A percentile compares a stretch with the other conserved stretches of the same genome.
phyloP scores from a whole-genome alignment of 2,329 filamentous ascomycete species.

The Penicillium sp. region DNA sequence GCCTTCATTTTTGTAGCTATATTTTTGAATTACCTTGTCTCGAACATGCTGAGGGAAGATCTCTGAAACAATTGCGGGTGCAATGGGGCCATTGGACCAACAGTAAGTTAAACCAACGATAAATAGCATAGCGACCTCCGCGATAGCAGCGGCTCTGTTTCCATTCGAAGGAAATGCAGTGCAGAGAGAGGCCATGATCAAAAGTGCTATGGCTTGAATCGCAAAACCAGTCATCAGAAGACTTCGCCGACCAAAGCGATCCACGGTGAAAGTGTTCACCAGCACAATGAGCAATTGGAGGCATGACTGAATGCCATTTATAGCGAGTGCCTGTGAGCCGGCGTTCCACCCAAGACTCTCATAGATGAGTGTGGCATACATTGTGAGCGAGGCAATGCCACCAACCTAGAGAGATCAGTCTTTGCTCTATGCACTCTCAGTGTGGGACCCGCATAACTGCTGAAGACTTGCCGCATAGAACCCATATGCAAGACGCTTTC shows the following conservation, averaged over 20 bases:
- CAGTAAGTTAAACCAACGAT: conserved; percentile 46
- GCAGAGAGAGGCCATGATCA: conserved; percentile 40
- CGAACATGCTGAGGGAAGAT: conserved; percentile 45
- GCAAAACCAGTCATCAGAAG: conserved; percentile 38
- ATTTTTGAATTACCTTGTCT: conserved; percentile 30
- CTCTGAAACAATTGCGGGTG: conserved; percentile 38
- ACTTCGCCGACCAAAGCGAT: conserved; percentile 35
- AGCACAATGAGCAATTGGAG: conserved; percentile 41
- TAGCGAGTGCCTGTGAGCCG: conserved; percentile 37
- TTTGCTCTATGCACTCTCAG: not conserved
- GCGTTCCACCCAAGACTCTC: conserved; percentile 40
- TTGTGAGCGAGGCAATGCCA: conserved; percentile 37
- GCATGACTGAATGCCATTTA: conserved; percentile 42
- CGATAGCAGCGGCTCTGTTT: conserved; percentile 41
- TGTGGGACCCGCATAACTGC: conserved; percentile 19
- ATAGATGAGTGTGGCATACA: conserved; percentile 43
- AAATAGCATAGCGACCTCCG: conserved; percentile 45
- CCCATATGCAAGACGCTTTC: conserved; percentile 40
- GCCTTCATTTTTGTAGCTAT: not conserved
- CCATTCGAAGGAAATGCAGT: conserved; percentile 35
- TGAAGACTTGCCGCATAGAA: conserved; percentile 36
- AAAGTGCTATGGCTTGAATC: conserved; percentile 38
- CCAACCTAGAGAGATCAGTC: conserved; percentile 7
- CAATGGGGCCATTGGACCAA: conserved; percentile 43
- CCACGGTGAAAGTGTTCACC: conserved; percentile 44